These are phyloP conservation scores for Marasmius fiardii DNA, from an alignment of 1,284 basidiomycete species.

Conservation along the genomic window DNA sequence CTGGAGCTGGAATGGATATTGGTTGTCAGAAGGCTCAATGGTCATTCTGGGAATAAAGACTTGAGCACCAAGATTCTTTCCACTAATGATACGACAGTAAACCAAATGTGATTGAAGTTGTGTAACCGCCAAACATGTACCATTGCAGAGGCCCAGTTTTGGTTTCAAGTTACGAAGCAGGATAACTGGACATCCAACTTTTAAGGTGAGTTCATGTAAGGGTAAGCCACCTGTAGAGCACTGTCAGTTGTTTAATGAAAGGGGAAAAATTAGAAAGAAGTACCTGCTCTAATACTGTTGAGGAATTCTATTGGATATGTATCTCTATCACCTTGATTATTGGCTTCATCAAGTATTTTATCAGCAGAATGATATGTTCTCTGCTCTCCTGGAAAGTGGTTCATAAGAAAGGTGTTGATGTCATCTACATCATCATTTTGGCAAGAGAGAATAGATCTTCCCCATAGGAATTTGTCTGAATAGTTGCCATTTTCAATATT, in stretches of 20 bases:
- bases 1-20: too few species aligned
- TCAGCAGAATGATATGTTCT: slow-evolving; percentile 22
- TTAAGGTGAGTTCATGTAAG: too few species aligned
- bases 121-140: slow-evolving; percentile 24
- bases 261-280: too few species aligned
- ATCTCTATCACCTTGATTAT: not conserved
- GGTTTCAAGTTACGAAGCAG: slow-evolving; percentile 32
- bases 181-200: too few species aligned
- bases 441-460: slow-evolving; percentile 34
- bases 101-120: slow-evolving; percentile 20
- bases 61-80: slow-evolving; percentile 27
- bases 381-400: slow-evolving; percentile 24
- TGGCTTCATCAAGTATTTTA: slow-evolving; percentile 1
- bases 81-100: slow-evolving; percentile 23
- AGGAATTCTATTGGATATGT: slow-evolving; percentile 17
- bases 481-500: too few species aligned
- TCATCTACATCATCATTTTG: too few species aligned
- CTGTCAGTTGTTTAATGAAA: too few species aligned
- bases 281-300: too few species aligned
- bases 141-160: slow-evolving; percentile 33
- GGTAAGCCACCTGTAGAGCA: too few species aligned
- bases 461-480: slow-evolving; percentile 27
- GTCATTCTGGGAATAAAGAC: too few species aligned
- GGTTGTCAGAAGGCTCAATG: too few species aligned
- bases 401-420: slow-evolving; percentile 31